Evolutionary conservation across 306 rosid species (phyloP).

Genomic region (Lathyrus sativus): DNA sequence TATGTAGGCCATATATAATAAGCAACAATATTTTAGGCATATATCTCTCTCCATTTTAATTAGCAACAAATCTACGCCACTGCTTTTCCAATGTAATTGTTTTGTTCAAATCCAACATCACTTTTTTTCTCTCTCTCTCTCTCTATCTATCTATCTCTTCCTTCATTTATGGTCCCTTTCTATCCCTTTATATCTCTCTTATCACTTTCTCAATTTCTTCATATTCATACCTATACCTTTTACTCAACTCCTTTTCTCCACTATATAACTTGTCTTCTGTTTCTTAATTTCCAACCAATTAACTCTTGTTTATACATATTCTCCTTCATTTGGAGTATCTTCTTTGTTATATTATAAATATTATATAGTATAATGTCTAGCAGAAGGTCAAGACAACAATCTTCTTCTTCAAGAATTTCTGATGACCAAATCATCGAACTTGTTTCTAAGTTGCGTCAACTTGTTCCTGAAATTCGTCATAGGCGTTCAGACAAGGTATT

Average conservation of each 20-base stretch:
- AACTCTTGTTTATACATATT: not conserved
- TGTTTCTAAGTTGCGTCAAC: conserved; percentile 92
- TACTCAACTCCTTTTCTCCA: conserved; percentile 14
- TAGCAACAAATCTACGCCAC: conserved; percentile 49
- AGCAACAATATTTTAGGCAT: not conserved
- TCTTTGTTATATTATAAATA: conserved; percentile 11
- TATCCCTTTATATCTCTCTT: conserved; percentile 67
- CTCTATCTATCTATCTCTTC: no score
- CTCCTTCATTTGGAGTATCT: conserved; percentile 6
- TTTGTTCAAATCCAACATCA: conserved; percentile 75
- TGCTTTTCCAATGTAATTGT: conserved; percentile 78
- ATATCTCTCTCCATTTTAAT: conserved; percentile 6
- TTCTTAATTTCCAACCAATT: conserved; percentile 28
- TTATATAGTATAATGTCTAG: conserved; percentile 59
- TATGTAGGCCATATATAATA: no score
- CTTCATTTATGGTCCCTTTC: conserved; percentile 69
- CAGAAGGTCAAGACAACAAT: conserved; percentile 88
- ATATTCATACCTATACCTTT: conserved; percentile 38
- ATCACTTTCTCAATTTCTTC: conserved; percentile 61
- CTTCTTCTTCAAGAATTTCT: conserved; percentile 63
- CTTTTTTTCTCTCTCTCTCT: conserved; percentile 35
- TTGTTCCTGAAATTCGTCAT: conserved; percentile 90
- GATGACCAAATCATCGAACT: conserved; percentile 98
- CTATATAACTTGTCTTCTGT: conserved; percentile 33
- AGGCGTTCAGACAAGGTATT: conserved; percentile 89